phyloP scores from a whole-genome alignment of 192 early-diverging fungal genomes.

The Diversispora eburnea region DNA sequence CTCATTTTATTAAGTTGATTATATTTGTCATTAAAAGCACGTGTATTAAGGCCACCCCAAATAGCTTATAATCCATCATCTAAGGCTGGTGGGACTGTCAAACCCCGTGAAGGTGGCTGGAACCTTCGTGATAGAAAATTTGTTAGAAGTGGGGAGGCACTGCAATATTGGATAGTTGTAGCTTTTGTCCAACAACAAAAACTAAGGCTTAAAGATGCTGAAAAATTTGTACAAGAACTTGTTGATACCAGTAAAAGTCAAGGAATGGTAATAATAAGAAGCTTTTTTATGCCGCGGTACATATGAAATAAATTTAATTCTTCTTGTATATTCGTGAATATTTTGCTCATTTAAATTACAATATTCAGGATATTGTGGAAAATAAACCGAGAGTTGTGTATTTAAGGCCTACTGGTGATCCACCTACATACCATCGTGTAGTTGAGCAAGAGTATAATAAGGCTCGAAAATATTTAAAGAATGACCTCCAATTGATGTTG shows the following conservation, averaged over 20 bases:
- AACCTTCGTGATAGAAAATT: slow-evolving; percentile 82
- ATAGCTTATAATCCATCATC: slow-evolving; percentile 61
- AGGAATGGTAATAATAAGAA: slow-evolving; percentile 51
- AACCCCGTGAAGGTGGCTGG: slow-evolving; percentile 78
- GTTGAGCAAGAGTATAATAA: slow-evolving; percentile 68
- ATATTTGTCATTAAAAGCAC: slow-evolving; percentile 47
- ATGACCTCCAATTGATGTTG: slow-evolving; percentile 76
- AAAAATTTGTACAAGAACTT: slow-evolving; percentile 73
- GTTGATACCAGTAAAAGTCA: slow-evolving; percentile 68
- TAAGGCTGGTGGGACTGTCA: slow-evolving; percentile 41
- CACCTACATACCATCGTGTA: slow-evolving; percentile 51
- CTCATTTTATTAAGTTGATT: neutral
- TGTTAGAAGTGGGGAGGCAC: slow-evolving; percentile 67
- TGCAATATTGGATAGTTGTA: slow-evolving; percentile 81
- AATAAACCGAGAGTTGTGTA: slow-evolving; percentile 43
- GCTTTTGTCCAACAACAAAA: slow-evolving; percentile 62
- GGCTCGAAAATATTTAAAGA: slow-evolving; percentile 59
- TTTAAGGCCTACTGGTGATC: slow-evolving; percentile 56
- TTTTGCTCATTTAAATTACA: neutral
- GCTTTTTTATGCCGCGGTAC: too few relatives aligned
- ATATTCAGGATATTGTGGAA: slow-evolving; percentile 41
- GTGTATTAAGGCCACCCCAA: slow-evolving; percentile 74
- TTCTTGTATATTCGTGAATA: neutral
- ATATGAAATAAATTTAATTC: slow-evolving; percentile 32
- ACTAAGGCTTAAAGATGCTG: slow-evolving; percentile 48